Conservation (phyloP, 768 basidiomycete genomes). For the Tricholomella constricta region DNA sequence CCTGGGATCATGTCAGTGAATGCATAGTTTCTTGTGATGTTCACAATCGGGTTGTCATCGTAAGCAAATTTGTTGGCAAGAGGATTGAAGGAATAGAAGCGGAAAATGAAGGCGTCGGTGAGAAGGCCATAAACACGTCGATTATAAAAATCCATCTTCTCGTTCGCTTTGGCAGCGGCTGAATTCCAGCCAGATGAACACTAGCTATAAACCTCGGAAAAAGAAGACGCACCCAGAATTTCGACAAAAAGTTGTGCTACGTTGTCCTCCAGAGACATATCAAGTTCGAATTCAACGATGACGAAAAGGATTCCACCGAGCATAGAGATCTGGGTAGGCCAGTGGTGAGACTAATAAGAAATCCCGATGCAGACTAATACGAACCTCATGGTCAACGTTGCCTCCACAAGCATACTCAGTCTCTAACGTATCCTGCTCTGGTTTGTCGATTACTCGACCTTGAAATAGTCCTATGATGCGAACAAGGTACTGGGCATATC, state of each 20-base stretch:
- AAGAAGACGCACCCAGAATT: neutral
- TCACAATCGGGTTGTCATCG: neutral
- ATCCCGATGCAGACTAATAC: too few species aligned
- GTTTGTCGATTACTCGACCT: neutral
- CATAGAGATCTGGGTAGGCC: neutral
- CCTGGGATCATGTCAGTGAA: neutral
- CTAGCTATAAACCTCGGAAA: neutral
- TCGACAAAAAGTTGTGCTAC: neutral
- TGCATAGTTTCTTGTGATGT: neutral
- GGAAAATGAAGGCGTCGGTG: neutral
- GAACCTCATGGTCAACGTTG: neutral
- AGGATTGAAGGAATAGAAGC: neutral
- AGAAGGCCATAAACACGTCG: neutral
- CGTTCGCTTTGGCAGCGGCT: neutral
- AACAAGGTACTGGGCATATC: neutral
- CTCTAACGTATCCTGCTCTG: neutral
- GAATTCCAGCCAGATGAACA: too few species aligned
- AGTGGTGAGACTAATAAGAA: too few species aligned
- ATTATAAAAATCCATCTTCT: neutral
- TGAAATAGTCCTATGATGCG: neutral
- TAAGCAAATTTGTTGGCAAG: neutral
- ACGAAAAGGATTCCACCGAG: neutral
- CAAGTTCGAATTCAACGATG: neutral
- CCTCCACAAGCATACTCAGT: neutral
- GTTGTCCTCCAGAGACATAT: neutral